Evolutionary conservation across 805 yeast species (phyloP).

Genomic region (Wickerhamomyces canadensis): DNA sequence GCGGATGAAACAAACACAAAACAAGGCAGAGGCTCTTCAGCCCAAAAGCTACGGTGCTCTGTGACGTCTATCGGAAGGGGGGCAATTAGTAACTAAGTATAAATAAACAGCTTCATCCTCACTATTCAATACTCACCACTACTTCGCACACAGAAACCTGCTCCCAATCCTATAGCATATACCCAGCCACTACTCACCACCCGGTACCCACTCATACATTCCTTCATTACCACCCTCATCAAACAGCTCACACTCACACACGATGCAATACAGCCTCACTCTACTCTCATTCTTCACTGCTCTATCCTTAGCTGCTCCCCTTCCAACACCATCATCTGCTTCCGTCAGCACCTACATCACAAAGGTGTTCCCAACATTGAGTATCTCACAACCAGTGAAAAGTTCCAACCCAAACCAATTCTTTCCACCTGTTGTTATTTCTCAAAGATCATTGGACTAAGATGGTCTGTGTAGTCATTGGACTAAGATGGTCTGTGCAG

Average conservation of each 20-base stretch:
- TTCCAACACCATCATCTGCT: not conserved
- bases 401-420: slow-evolving; percentile 3
- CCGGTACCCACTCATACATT: not conserved
- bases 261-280: not conserved
- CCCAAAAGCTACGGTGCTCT: no score
- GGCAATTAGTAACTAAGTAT: no score
- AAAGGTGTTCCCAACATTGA: slow-evolving; percentile 4
- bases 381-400: slow-evolving; percentile 1
- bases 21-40: no score
- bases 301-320: not conserved
- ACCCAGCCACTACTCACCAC: no score
- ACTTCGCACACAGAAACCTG: no score
- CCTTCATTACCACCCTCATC: not conserved
- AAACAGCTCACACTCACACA: no score
- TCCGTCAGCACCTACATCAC: no score
- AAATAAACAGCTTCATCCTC: no score
- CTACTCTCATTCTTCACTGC: not conserved
- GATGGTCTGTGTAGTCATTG: not conserved
- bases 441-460: slow-evolving; percentile 1
- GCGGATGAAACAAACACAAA: no score
- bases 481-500: not conserved
- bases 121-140: no score
- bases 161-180: no score
- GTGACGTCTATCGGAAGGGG: no score
- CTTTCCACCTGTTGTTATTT: slow-evolving; percentile 4